Percentiles rank a stretch among this genome's conserved stretches.
Evolutionary conservation across 2,329 filamentous ascomycete genomes (phyloP).

Genomic region (Calonectria naviculata): DNA sequence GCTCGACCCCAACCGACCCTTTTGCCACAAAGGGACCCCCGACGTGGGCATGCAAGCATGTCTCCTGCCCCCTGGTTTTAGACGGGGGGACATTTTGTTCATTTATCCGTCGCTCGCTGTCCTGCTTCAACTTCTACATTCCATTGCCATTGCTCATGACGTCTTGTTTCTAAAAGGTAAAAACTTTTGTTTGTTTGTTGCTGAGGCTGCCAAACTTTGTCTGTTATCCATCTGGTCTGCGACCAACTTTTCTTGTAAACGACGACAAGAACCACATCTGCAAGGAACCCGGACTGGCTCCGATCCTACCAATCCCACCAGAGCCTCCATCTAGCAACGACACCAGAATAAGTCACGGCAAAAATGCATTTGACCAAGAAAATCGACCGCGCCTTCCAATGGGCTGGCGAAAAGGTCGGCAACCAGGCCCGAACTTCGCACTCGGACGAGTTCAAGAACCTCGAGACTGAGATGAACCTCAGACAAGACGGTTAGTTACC

Average conservation of each 20-base stretch:
- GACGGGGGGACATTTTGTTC: slow-evolving; percentile 29
- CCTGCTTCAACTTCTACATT: slow-evolving; percentile 1
- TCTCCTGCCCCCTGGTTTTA: slow-evolving; percentile 38
- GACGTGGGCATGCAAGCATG: slow-evolving; percentile 21
- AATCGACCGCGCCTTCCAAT: slow-evolving; percentile 96
- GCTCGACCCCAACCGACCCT: slow-evolving; percentile 28
- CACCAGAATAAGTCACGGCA: slow-evolving; percentile 26
- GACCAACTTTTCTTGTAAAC: slow-evolving; percentile 1
- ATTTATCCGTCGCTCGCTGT: slow-evolving; percentile 39
- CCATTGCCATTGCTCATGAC: slow-evolving; percentile 12
- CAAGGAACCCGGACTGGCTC: slow-evolving; percentile 37
- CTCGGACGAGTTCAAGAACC: slow-evolving; percentile 89
- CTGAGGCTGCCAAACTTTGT: background rate
- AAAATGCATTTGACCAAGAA: slow-evolving; percentile 78
- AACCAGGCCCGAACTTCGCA: slow-evolving; percentile 87
- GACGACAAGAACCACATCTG: slow-evolving; percentile 22
- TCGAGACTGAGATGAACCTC: slow-evolving; percentile 91
- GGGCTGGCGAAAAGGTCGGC: slow-evolving; percentile 97
- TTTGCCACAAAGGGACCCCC: slow-evolving; percentile 38
- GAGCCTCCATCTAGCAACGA: slow-evolving; percentile 6
- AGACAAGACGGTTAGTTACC: slow-evolving; percentile 80
- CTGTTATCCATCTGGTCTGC: slow-evolving; percentile 1
- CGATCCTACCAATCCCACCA: slow-evolving; percentile 16
- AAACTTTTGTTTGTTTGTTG: background rate
- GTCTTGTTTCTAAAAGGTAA: slow-evolving; percentile 4